A percentile compares a stretch with the other conserved stretches of the same genome.
Conservation (phyloP, 2,329 filamentous ascomycete species). For the Pezicula neosporulosa region DNA sequence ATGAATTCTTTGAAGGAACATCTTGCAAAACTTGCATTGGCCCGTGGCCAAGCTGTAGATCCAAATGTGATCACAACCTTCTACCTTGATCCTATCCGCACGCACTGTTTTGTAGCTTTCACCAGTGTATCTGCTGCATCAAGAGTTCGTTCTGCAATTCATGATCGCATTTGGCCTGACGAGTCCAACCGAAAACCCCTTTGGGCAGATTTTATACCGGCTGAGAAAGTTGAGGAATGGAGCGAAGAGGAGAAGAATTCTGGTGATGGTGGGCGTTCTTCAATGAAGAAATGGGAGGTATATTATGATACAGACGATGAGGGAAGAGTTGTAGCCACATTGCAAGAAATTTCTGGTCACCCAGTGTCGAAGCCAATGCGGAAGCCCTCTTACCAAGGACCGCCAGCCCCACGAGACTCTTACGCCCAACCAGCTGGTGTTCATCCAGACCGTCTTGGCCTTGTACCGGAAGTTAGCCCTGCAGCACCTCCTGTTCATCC, state of each 20-base stretch:
- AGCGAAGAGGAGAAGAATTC: constrained; percentile 61
- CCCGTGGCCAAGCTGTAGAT: constrained; percentile 46
- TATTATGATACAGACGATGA: constrained; percentile 58
- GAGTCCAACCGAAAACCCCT: constrained; percentile 81
- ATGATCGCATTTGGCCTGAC: constrained; percentile 80
- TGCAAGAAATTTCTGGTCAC: constrained; percentile 45
- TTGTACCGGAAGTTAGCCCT: not conserved
- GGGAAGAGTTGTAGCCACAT: constrained; percentile 49
- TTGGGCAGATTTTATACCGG: constrained; percentile 87
- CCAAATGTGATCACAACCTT: constrained; percentile 61
- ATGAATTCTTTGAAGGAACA: constrained; percentile 64
- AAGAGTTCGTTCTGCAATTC: constrained; percentile 71
- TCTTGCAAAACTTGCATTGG: constrained; percentile 64
- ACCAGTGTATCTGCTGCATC: constrained; percentile 66
- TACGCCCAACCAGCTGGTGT: not conserved
- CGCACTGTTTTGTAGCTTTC: constrained; percentile 82
- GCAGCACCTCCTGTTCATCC: too few relatives aligned
- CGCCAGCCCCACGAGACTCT: constrained; percentile 24
- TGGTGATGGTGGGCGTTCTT: constrained; percentile 37
- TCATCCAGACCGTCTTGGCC: not conserved
- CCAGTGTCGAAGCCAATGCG: constrained; percentile 10
- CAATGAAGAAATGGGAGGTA: constrained; percentile 64
- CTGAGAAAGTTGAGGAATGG: constrained; percentile 70
- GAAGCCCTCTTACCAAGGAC: constrained; percentile 19
- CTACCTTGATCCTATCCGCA: constrained; percentile 80